Evolutionary conservation across 768 basidiomycete species (phyloP).

Genomic region (Xerocomellus dryophilus): DNA sequence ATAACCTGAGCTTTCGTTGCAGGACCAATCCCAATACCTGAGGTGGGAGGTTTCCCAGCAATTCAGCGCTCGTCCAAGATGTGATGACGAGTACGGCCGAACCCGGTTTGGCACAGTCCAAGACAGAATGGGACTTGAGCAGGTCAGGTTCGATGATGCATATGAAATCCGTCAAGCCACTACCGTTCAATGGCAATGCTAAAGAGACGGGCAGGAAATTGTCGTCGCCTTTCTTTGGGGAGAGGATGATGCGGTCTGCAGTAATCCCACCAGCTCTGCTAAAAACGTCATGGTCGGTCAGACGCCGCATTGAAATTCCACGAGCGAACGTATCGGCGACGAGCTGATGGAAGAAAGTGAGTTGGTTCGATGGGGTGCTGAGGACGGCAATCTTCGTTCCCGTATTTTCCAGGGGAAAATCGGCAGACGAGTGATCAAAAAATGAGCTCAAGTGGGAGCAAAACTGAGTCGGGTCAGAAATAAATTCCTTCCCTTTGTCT

Average conservation of each 20-base stretch:
- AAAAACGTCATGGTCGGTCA: slow-evolving; percentile 72
- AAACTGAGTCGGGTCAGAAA: slow-evolving; percentile 45
- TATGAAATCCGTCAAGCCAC: slow-evolving; percentile 62
- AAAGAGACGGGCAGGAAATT: slow-evolving; percentile 52
- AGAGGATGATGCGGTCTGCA: slow-evolving; percentile 65
- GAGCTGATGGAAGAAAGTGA: slow-evolving; percentile 47
- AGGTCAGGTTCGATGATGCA: slow-evolving; percentile 74
- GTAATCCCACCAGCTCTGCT: slow-evolving; percentile 70
- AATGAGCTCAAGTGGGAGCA: slow-evolving; percentile 36
- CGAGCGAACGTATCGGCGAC: slow-evolving; percentile 58
- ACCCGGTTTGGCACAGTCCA: slow-evolving; percentile 61
- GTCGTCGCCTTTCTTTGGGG: slow-evolving; percentile 38
- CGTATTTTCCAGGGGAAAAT: slow-evolving; percentile 24
- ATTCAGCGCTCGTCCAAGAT: slow-evolving; percentile 72
- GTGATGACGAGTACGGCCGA: slow-evolving; percentile 74
- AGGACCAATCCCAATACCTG: slow-evolving; percentile 41
- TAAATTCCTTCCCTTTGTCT: slow-evolving; percentile 48
- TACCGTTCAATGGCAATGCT: slow-evolving; percentile 54
- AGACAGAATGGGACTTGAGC: slow-evolving; percentile 71
- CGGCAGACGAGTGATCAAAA: slow-evolving; percentile 25
- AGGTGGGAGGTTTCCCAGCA: slow-evolving; percentile 62
- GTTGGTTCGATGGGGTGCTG: slow-evolving; percentile 43
- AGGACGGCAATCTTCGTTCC: slow-evolving; percentile 50
- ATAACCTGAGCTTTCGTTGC: slow-evolving; percentile 55
- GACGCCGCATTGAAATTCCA: slow-evolving; percentile 53